Base-by-base conservation (phyloP, 257 asterid genomes). In the Jacaranda mimosifolia region DNA sequence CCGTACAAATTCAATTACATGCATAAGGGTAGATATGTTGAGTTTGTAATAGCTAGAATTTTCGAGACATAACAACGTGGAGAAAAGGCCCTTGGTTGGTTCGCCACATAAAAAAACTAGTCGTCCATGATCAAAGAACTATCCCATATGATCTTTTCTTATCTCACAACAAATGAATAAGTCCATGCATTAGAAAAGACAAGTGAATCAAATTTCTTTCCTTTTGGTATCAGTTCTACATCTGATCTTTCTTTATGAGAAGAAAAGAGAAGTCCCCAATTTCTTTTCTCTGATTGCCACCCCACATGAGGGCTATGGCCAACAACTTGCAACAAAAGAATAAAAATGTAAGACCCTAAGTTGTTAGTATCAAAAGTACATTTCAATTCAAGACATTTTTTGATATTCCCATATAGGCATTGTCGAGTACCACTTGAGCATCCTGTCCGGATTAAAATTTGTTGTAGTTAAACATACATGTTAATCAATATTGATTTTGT, bases 291-390 rank as follows among this genome's bases (percentile, higher is more conserved):
- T 68, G 86, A 89, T 76, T 60, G 81, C 74, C 70, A 79, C 87
- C 71, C 59, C 57, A 3, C 46, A 42, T 80, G 85, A 75, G 86
- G 88, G 53, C 70, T 80, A 80, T 83, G 86, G 84, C 85, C 63
- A 79, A 53, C 84, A 78, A 78, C 78, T 68, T 78, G 84, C 83
- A 52, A 17, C 36, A 48, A 74, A 81, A 58, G 77, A 77, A 83
- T 76, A 79, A 76, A 9, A 70, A 43, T 32, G 59, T 40, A 74
- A 38, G 26, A 0, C 2, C 60, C 60, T 72, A 58, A 73, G 72
- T 73, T 81, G 77, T 45, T 43, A 49, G 79, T 60, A 80, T 78
- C 76, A 39, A 72, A 84, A 73, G 63, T 62, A 79, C 86, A 46
- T 57, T 76, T 77, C 19, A 9, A 42, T 42, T 65, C 40, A 74